A percentile compares a stretch with the other conserved stretches of the same genome.
phyloP scores from a whole-genome alignment of 164 flowering plant genomes.

The Vitis rotundifolia region DNA sequence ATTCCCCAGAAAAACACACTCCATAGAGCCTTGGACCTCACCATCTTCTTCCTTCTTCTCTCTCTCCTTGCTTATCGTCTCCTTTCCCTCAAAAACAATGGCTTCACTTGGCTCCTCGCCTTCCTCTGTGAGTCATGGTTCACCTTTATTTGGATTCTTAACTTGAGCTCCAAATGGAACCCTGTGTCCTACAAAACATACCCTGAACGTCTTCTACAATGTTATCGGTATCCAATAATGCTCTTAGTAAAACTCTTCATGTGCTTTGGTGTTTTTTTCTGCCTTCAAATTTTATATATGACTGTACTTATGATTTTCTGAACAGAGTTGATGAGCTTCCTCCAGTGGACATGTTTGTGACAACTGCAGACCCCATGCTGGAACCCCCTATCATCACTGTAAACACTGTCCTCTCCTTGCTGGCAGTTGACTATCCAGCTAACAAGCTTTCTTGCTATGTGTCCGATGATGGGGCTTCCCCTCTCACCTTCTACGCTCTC shows the following conservation, averaged over 20 bases:
- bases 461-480: slow-evolving; percentile 65
- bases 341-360: slow-evolving; percentile 64
- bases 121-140: slow-evolving; percentile 56
- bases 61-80: slow-evolving; percentile 53
- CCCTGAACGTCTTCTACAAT: slow-evolving; percentile 38
- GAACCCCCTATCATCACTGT: slow-evolving; percentile 66
- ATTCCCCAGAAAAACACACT: slow-evolving; percentile 16
- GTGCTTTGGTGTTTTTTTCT: too few relatives aligned
- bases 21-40: slow-evolving; percentile 26
- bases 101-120: slow-evolving; percentile 45
- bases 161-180: slow-evolving; percentile 42
- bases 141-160: slow-evolving; percentile 44
- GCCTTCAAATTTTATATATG: neutral
- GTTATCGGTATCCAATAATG: slow-evolving; percentile 20
- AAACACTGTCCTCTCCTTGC: slow-evolving; percentile 62
- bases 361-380: slow-evolving; percentile 62
- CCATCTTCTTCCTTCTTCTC: slow-evolving; percentile 40
- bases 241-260: too few relatives aligned
- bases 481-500: slow-evolving; percentile 56
- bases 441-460: slow-evolving; percentile 71
- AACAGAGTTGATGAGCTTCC: slow-evolving; percentile 45
- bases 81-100: slow-evolving; percentile 18
- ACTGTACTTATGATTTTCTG: neutral
- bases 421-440: slow-evolving; percentile 65
- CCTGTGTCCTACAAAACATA: slow-evolving; percentile 33